A percentile compares a stretch with the other conserved stretches of the same genome.
Evolutionary conservation across 192 early-diverging fungal species (phyloP).

Genomic region (Dissophora ornata): DNA sequence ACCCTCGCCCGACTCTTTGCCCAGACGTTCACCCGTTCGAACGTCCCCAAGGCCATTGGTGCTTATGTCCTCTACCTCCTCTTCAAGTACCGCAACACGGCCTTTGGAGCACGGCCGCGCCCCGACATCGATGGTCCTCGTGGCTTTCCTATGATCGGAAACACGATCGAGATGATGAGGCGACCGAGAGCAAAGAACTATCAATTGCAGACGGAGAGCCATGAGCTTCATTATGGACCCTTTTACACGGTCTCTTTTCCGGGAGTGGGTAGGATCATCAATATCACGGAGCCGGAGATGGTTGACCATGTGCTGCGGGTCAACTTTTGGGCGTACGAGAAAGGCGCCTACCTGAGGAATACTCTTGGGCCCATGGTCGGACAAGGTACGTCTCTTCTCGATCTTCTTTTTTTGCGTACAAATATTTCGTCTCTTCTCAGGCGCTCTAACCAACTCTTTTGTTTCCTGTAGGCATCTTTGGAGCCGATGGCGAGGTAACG

Average conservation of each 20-base stretch:
- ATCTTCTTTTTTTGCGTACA: no score
- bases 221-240: slow-evolving; percentile 10
- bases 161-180: slow-evolving; percentile 24
- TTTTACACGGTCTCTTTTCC: slow-evolving; percentile 29
- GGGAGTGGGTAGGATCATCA: slow-evolving; percentile 29
- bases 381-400: no score
- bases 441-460: no score
- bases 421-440: no score
- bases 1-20: slow-evolving; percentile 5
- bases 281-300: slow-evolving; percentile 27
- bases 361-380: no score
- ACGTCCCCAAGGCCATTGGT: slow-evolving; percentile 19
- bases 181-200: slow-evolving; percentile 14
- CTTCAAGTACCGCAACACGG: slow-evolving; percentile 42
- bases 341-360: slow-evolving; percentile 33
- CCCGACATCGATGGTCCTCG: slow-evolving; percentile 39
- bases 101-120: slow-evolving; percentile 24
- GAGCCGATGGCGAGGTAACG: slow-evolving; percentile 28
- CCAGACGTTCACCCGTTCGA: not conserved
- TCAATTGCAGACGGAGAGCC: slow-evolving; percentile 12
- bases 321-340: slow-evolving; percentile 51
- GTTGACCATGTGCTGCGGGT: slow-evolving; percentile 52
- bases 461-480: slow-evolving; percentile 43
- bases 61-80: slow-evolving; percentile 33
- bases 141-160: slow-evolving; percentile 48